A percentile compares a stretch with the other conserved stretches of the same genome.
These are phyloP conservation scores for Ogataea degrootiae DNA, from an alignment of 805 yeast species.

Conservation along the genomic window DNA sequence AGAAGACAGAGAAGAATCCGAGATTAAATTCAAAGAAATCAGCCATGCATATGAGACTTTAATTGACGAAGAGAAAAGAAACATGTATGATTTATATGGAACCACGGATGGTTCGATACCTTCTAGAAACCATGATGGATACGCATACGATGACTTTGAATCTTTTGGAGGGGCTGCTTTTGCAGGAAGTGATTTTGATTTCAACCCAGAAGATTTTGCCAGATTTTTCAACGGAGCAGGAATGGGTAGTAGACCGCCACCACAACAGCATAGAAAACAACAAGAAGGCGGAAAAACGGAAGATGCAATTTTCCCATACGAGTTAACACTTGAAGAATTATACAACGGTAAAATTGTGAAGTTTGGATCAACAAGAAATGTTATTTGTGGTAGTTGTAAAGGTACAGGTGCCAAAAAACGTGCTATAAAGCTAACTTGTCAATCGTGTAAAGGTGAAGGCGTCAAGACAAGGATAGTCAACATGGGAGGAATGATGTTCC, in stretches of 20 bases:
- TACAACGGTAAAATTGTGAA: slow-evolving; percentile 79
- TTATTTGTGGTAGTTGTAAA: slow-evolving; percentile 65
- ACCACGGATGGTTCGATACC: slow-evolving; percentile 30
- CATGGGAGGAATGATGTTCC: slow-evolving; percentile 69
- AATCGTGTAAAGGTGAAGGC: slow-evolving; percentile 72
- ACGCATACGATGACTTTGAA: slow-evolving; percentile 29
- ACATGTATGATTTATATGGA: slow-evolving; percentile 57
- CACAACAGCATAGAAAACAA: slow-evolving; percentile 14
- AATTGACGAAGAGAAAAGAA: slow-evolving; percentile 60
- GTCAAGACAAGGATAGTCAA: slow-evolving; percentile 52
- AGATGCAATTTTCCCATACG: slow-evolving; percentile 64
- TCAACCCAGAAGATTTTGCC: slow-evolving; percentile 71
- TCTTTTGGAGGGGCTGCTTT: slow-evolving; percentile 42
- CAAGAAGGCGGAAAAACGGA: slow-evolving; percentile 38
- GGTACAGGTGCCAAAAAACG: slow-evolving; percentile 72
- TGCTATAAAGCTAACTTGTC: slow-evolving; percentile 54
- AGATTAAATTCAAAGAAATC: slow-evolving; percentile 74
- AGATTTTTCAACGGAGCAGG: slow-evolving; percentile 51
- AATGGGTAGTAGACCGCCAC: slow-evolving; percentile 17
- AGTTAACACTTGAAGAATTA: slow-evolving; percentile 65
- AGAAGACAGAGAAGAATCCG: slow-evolving; percentile 61
- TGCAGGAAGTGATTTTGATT: slow-evolving; percentile 39
- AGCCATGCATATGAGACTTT: slow-evolving; percentile 82
- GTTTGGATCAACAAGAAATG: slow-evolving; percentile 64
- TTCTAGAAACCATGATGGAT: slow-evolving; percentile 25